Evolutionary conservation across 306 rosid genomes (phyloP).

Genomic region (Corylus heterophylla): DNA sequence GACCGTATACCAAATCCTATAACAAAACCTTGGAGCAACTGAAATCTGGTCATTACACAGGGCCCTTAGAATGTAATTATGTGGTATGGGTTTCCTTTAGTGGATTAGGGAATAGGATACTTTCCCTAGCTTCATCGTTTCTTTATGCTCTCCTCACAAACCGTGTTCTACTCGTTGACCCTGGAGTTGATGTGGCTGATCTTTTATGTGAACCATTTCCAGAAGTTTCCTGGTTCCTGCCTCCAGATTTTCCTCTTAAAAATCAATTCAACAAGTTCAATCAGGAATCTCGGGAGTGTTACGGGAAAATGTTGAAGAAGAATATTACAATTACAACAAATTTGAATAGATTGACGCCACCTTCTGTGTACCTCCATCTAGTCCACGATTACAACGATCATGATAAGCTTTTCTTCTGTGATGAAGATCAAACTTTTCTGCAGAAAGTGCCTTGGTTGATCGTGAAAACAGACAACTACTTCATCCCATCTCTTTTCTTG

Average conservation of each 20-base stretch:
- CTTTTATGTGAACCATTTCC: conserved; percentile 85
- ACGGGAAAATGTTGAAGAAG: conserved; percentile 66
- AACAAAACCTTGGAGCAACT: conserved; percentile 56
- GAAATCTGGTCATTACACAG: conserved; percentile 42
- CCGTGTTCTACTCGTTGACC: conserved; percentile 73
- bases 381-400: conserved; percentile 64
- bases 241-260: conserved; percentile 53
- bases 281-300: conserved; percentile 49
- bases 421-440: conserved; percentile 58
- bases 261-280: conserved; percentile 39
- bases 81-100: conserved; percentile 70
- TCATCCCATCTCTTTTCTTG: conserved; percentile 63
- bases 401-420: conserved; percentile 81
- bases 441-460: conserved; percentile 59
- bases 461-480: conserved; percentile 69
- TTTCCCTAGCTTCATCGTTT: conserved; percentile 66
- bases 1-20: conserved; percentile 61
- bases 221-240: conserved; percentile 64
- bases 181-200: conserved; percentile 62
- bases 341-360: conserved; percentile 16
- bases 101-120: conserved; percentile 74
- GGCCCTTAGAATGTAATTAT: conserved; percentile 51
- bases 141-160: conserved; percentile 72
- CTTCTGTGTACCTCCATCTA: conserved; percentile 65
- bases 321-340: conserved; percentile 24